phyloP scores from a whole-genome alignment of 805 yeast genomes.

The Starmerella etchellsii region DNA sequence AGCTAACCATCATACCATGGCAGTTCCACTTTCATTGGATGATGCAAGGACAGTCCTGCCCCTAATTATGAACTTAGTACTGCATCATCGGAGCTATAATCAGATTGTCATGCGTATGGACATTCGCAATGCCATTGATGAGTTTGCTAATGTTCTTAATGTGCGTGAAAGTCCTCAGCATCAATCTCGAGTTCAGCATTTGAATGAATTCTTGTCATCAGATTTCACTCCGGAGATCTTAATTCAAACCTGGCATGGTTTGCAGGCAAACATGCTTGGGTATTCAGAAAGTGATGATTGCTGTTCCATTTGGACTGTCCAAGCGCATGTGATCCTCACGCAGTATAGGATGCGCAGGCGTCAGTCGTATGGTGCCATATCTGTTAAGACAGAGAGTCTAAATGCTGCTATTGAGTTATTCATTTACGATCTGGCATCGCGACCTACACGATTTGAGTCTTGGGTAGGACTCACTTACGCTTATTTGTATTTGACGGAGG shows the following conservation, averaged over 20 bases:
- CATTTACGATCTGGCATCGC: constrained; percentile 51
- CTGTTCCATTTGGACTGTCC: constrained; percentile 53
- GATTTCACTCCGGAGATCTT: constrained; percentile 10
- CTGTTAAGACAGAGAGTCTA: constrained; percentile 64
- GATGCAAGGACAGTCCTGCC: constrained; percentile 33
- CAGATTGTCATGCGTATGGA: constrained; percentile 53
- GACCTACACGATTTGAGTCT: constrained; percentile 59
- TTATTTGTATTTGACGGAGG: constrained; percentile 67
- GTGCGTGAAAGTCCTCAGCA: not conserved
- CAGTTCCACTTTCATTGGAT: constrained; percentile 30
- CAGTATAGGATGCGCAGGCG: constrained; percentile 59
- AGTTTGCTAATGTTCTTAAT: constrained; percentile 4
- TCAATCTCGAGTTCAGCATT: not conserved
- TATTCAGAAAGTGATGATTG: constrained; percentile 29
- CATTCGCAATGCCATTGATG: constrained; percentile 54
- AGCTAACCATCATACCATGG: constrained; percentile 47
- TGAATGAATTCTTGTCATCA: constrained; percentile 10
- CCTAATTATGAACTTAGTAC: constrained; percentile 44
- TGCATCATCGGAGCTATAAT: constrained; percentile 46
- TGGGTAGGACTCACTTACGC: constrained; percentile 81
- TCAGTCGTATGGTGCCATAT: constrained; percentile 40
- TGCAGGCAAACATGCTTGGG: not conserved
- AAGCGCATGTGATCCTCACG: constrained; percentile 57
- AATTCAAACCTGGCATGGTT: constrained; percentile 10
- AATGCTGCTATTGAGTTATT: constrained; percentile 59